Evolutionary conservation across 2,329 filamentous ascomycete genomes (phyloP).

Genomic region (Cladosporium sp.): DNA sequence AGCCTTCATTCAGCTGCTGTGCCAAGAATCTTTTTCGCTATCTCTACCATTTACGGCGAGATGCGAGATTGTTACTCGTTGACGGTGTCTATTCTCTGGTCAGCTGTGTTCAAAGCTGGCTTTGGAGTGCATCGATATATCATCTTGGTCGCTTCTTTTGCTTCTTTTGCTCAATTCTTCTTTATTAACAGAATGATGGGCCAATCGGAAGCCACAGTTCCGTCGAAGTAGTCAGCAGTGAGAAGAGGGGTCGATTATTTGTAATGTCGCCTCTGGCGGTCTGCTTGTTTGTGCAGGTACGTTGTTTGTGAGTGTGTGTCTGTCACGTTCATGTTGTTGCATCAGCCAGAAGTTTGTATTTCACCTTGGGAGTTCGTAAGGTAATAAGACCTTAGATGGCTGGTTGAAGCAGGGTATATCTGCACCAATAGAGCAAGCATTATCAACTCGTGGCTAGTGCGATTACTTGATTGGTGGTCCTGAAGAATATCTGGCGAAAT

Average conservation of each 20-base stretch:
- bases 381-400: background rate
- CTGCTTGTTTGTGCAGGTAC: background rate
- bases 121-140: background rate
- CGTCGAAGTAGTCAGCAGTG: background rate
- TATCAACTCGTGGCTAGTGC: background rate
- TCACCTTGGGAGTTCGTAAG: background rate
- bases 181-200: background rate
- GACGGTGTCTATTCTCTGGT: background rate
- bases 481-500: background rate
- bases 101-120: background rate
- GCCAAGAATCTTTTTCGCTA: background rate
- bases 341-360: background rate
- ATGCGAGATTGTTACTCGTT: background rate
- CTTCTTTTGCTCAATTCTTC: background rate
- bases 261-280: background rate
- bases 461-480: background rate
- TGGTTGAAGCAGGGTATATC: background rate
- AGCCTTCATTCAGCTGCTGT: background rate
- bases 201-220: background rate
- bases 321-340: too few relatives aligned
- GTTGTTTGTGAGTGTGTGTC: too few relatives aligned
- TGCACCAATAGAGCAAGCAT: background rate
- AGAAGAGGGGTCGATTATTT: background rate
- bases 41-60: background rate
- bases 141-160: background rate